Percentiles rank a stretch among this genome's conserved stretches.
Evolutionary conservation across 202 grass and related monocot species (phyloP).

Genomic region (Eragrostis tef): DNA sequence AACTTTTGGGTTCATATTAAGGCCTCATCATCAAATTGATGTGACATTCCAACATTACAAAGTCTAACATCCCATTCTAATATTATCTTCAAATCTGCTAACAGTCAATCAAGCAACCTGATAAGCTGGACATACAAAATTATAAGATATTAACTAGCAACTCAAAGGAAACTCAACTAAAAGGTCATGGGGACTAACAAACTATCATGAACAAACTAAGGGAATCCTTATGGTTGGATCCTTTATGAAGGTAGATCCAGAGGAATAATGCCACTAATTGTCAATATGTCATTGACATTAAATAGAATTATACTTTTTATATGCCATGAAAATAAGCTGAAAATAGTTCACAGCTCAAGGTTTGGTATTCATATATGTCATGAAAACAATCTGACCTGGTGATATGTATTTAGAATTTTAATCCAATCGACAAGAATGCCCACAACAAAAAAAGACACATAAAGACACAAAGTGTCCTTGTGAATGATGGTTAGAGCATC

Average conservation of each 20-base stretch:
- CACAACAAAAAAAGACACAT: slow-evolving; percentile 11
- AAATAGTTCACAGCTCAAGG: neutral
- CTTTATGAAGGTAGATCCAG: slow-evolving; percentile 11
- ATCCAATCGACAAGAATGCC: neutral
- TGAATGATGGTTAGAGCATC: slow-evolving; percentile 10
- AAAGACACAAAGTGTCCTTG: neutral
- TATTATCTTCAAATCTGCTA: neutral
- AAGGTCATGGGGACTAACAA: neutral
- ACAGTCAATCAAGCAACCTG: slow-evolving; percentile 12
- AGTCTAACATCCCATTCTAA: neutral
- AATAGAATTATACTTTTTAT: slow-evolving; percentile 14
- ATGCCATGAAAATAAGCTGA: neutral
- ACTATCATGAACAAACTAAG: neutral
- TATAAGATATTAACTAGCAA: slow-evolving; percentile 3
- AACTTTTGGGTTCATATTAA: slow-evolving; percentile 4
- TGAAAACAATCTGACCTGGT: neutral
- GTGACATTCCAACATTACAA: neutral
- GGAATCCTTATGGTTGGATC: neutral
- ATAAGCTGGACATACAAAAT: neutral
- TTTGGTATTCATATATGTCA: neutral
- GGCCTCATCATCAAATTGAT: neutral
- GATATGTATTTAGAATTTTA: slow-evolving; percentile 17
- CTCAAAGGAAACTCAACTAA: neutral
- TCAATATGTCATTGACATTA: neutral
- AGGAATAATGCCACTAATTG: neutral